These are phyloP conservation scores for Moniliophthora roreri DNA, from an alignment of 1,284 basidiomycete species.

Conservation along the genomic window DNA sequence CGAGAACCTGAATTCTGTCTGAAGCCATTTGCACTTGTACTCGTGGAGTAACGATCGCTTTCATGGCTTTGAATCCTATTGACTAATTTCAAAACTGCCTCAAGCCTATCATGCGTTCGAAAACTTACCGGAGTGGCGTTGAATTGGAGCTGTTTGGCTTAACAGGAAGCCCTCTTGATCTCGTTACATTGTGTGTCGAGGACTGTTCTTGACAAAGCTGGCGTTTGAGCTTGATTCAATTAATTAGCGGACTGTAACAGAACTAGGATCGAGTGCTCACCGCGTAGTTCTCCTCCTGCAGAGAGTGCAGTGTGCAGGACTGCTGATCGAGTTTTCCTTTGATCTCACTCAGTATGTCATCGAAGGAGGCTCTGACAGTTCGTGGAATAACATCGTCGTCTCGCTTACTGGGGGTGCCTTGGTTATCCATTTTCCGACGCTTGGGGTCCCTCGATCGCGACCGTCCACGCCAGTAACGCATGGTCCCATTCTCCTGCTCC, in stretches of 20 bases:
- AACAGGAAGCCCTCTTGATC: too few relatives aligned
- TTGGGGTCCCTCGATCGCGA: constrained; percentile 19
- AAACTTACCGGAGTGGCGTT: too few relatives aligned
- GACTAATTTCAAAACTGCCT: too few relatives aligned
- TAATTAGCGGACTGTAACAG: neutral
- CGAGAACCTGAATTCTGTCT: too few relatives aligned
- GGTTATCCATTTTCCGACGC: constrained; percentile 18
- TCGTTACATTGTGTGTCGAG: too few relatives aligned
- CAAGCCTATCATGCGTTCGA: too few relatives aligned
- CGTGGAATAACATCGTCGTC: constrained; percentile 8
- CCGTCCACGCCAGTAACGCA: constrained; percentile 11
- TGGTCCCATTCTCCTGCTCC: constrained; percentile 2
- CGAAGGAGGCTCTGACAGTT: constrained; percentile 11
- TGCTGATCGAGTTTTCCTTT: constrained; percentile 38
- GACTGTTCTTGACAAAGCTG: neutral
- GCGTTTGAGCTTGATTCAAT: neutral
- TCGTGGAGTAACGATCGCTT: too few relatives aligned
- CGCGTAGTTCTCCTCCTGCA: constrained; percentile 37
- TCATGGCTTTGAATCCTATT: too few relatives aligned
- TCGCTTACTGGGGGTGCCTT: constrained; percentile 3
- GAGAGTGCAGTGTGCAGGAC: constrained; percentile 28
- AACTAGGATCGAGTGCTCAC: constrained; percentile 16
- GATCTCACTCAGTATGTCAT: constrained; percentile 32
- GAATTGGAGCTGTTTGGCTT: too few relatives aligned
- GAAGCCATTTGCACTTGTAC: too few relatives aligned